Evolutionary conservation across 192 early-diverging fungal genomes (phyloP).

Genomic region (Dissophora ornata): DNA sequence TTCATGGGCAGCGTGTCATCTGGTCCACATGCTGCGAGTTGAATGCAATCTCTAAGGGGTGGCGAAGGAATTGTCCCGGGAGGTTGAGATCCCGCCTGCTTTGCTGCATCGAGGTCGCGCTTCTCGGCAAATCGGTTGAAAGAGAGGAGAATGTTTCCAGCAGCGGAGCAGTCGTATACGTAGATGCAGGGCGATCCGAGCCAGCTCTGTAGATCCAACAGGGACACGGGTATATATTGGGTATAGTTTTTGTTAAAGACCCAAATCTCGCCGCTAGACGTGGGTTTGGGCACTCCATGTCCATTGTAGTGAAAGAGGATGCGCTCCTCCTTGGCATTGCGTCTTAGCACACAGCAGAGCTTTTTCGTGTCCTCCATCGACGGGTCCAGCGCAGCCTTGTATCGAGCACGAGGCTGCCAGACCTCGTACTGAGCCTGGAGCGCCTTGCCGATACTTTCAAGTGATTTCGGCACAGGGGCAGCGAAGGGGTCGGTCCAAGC

Average conservation of each 20-base stretch:
- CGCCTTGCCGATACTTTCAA: constrained; percentile 90
- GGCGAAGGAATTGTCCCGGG: constrained; percentile 58
- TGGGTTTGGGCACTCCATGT: constrained; percentile 97
- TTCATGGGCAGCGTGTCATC: constrained; percentile 91
- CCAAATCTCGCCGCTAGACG: constrained; percentile 96
- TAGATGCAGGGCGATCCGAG: constrained; percentile 95
- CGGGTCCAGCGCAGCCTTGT: constrained; percentile 88
- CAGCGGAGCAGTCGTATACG: constrained; percentile 96
- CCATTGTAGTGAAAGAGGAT: constrained; percentile 99
- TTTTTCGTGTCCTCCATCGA: constrained; percentile 95
- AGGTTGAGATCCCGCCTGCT: constrained; percentile 53
- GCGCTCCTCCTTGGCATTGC: constrained; percentile 91
- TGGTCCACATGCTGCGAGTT: constrained; percentile 90
- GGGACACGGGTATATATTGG: constrained; percentile 96
- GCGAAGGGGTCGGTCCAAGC: constrained; percentile 95
- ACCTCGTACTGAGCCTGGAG: constrained; percentile 95
- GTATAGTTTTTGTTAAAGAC: constrained; percentile 98
- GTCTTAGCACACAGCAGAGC: constrained; percentile 81
- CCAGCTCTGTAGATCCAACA: constrained; percentile 94
- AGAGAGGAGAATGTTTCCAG: constrained; percentile 89
- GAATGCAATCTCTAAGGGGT: constrained; percentile 82
- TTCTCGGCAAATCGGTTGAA: constrained; percentile 91
- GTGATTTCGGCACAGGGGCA: constrained; percentile 78
- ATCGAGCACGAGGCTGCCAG: constrained; percentile 85
- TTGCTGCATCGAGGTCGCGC: constrained; percentile 78